Evolutionary conservation across 371 early-diverging fungal species (phyloP).

Genomic region (Mortierella sp.): DNA sequence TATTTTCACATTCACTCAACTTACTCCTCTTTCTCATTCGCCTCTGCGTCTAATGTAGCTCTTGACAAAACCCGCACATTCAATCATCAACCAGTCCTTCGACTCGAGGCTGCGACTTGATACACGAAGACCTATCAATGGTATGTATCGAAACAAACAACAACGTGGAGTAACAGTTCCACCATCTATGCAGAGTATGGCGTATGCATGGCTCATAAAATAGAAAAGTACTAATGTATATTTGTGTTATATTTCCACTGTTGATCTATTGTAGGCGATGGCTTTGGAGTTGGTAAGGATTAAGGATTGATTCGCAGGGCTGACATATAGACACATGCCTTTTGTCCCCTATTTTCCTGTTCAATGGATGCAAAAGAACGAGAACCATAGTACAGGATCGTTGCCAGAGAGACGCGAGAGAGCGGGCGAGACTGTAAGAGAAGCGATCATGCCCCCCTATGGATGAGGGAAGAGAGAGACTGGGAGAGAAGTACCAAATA

Average conservation of each 20-base stretch:
- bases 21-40: background rate
- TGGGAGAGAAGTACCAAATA: too few species aligned
- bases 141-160: constrained; percentile 56
- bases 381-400: too few species aligned
- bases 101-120: constrained; percentile 83
- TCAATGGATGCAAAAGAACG: background rate
- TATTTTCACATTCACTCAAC: background rate
- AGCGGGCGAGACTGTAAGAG: too few species aligned
- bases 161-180: background rate
- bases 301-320: constrained; percentile 28
- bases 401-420: too few species aligned
- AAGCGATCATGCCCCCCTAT: too few species aligned
- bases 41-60: constrained; percentile 30
- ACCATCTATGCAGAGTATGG: background rate
- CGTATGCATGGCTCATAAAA: background rate
- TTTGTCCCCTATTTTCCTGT: background rate
- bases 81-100: constrained; percentile 89
- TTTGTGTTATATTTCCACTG: constrained; percentile 8
- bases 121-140: constrained; percentile 78
- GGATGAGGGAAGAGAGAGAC: too few species aligned
- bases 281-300: constrained; percentile 84
- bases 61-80: constrained; percentile 67
- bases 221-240: background rate
- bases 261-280: constrained; percentile 71
- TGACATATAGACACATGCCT: background rate